phyloP scores from a whole-genome alignment of 306 rosid genomes.

The Datisca glomerata region DNA sequence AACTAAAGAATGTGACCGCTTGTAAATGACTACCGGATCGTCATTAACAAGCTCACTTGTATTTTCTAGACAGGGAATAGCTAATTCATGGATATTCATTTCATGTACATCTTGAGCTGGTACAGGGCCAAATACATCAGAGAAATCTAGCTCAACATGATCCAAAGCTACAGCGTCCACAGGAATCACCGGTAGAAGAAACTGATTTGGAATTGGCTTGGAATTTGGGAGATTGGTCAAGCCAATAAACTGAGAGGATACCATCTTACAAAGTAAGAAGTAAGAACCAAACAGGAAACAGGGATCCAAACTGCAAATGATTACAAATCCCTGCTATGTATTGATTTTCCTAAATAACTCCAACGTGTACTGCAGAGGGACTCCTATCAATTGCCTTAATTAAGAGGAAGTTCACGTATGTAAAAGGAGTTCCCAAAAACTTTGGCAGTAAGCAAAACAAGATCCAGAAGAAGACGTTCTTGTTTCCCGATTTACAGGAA shows the following conservation, averaged over 20 bases:
- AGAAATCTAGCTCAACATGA: constrained; percentile 74
- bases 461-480: constrained; percentile 69
- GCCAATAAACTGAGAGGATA: constrained; percentile 63
- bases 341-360: constrained; percentile 22
- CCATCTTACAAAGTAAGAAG: constrained; percentile 36
- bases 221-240: constrained; percentile 20
- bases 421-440: constrained; percentile 78
- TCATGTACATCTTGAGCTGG: constrained; percentile 38
- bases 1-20: constrained; percentile 84
- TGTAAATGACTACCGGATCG: constrained; percentile 62
- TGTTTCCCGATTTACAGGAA: constrained; percentile 97
- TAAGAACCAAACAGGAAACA: not conserved
- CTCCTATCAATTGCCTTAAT: constrained; percentile 74
- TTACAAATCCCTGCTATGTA: constrained; percentile 18
- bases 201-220: constrained; percentile 30
- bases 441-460: constrained; percentile 71
- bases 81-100: too few relatives aligned
- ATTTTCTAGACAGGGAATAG: constrained; percentile 28
- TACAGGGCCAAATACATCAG: constrained; percentile 85
- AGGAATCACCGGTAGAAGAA: constrained; percentile 33
- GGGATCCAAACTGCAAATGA: constrained; percentile 19
- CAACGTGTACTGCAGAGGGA: constrained; percentile 41
- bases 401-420: constrained; percentile 52
- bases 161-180: constrained; percentile 32
- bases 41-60: constrained; percentile 42